These are phyloP conservation scores for Cardamine occulta DNA, from an alignment of 345 rosid species.

Conservation along the genomic window DNA sequence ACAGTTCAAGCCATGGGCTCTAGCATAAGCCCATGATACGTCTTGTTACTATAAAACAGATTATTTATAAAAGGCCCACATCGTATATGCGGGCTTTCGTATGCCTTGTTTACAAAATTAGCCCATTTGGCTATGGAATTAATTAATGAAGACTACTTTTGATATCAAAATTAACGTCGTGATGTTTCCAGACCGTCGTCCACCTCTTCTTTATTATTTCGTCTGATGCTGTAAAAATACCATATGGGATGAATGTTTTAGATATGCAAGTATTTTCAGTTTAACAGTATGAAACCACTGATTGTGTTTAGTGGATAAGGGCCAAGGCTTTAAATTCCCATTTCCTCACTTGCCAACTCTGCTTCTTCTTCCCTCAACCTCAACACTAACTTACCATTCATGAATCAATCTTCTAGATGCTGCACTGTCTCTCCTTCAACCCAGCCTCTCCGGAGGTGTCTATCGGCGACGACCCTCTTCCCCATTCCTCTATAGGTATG, in stretches of 20 bases:
- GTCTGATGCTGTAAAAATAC: too few relatives aligned
- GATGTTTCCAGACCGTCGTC: too few relatives aligned
- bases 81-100: too few relatives aligned
- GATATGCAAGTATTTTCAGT: not conserved
- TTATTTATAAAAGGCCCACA: not conserved
- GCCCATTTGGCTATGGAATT: too few relatives aligned
- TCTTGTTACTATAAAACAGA: not conserved
- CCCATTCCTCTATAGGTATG: slow-evolving; percentile 49
- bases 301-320: not conserved
- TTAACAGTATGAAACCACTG: not conserved
- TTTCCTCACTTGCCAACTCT: not conserved
- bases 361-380: not conserved
- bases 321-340: too few relatives aligned
- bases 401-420: slow-evolving; percentile 33
- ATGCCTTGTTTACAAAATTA: not conserved
- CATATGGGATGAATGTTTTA: too few relatives aligned
- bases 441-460: slow-evolving; percentile 47
- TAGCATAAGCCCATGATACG: not conserved
- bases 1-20: not conserved
- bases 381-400: slow-evolving; percentile 3
- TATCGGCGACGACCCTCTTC: slow-evolving; percentile 31
- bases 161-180: too few relatives aligned
- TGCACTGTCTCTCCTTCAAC: slow-evolving; percentile 59
- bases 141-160: too few relatives aligned
- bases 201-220: too few relatives aligned